Evolutionary conservation across 2,329 filamentous ascomycete genomes (phyloP), one percentile per base, ranked within the genome.

Genomic region (Akanthomyces dipterigenus): DNA sequence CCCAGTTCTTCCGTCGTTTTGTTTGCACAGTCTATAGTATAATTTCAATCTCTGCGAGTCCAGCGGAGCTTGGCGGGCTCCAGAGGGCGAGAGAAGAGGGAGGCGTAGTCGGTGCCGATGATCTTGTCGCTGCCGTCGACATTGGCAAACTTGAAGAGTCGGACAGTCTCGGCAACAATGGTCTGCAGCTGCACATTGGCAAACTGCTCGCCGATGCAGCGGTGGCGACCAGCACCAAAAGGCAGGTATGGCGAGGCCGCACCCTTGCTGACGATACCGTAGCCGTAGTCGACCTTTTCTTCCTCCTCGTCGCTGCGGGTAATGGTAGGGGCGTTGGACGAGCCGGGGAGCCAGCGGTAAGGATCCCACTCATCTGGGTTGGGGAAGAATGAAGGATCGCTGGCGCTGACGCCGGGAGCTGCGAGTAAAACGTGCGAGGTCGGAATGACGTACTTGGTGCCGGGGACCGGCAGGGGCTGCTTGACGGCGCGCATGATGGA

Each of bases 151-250:
- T 91, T 93, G 79, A 96, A 90, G 58, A 86, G 73, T 55, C 91
- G 83, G 45, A 96, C 89, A 66, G 93, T 78, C 62, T 86, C 87
- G 55, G 88, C 91, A 14, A 88, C 79, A 66, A 98, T 96, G 49
- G 91, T 92, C 72, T 93, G 88, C 64, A 98, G 80, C 77, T 98
- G 93, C 62, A 96, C 82, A 72, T 96, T 96, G 67, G 93, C 93
- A 74, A 97, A 98, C 71, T 96, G 91, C 81, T 98, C 93, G 66
- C 93, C 93, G 71, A 98, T 97, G 77, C 93, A 98, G 66, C 93
- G 83, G 77, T 98, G 93, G 67, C 93, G 83, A 46, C 93, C 93
- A 34, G 93, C 93, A 62, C 93, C 93, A 71, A 98, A 98, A 2
- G 93, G 93, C 53, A 98, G 84, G 74, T 97, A 98, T 0, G 93